These are phyloP conservation scores for Lodderomyces elongisporus DNA, from an alignment of 1,139 yeast genomes.

Conservation along the genomic window DNA sequence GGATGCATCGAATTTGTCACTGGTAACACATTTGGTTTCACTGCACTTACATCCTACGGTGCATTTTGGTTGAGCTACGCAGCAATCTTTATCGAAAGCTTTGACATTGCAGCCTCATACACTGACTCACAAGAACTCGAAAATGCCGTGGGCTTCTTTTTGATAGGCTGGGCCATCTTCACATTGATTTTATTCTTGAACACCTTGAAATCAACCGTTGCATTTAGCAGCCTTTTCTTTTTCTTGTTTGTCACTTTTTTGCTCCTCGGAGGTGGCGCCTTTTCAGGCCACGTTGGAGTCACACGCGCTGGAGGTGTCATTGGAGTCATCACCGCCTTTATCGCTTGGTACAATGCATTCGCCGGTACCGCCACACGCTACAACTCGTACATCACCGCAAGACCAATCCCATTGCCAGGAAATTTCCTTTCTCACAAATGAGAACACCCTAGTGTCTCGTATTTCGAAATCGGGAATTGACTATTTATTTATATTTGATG, in stretches of 20 bases:
- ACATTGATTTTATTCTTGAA: slow-evolving; percentile 53
- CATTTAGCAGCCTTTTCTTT: slow-evolving; percentile 51
- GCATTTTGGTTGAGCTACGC: slow-evolving; percentile 61
- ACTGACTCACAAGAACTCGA: slow-evolving; percentile 36
- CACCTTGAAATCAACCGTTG: slow-evolving; percentile 62
- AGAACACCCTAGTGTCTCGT: too few relatives aligned
- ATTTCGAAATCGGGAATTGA: too few relatives aligned
- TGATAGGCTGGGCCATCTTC: slow-evolving; percentile 64
- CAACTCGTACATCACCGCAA: slow-evolving; percentile 28
- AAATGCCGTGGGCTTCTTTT: slow-evolving; percentile 55
- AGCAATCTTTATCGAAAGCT: slow-evolving; percentile 52
- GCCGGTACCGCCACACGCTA: slow-evolving; percentile 26
- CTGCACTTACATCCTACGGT: slow-evolving; percentile 40
- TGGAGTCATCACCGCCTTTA: slow-evolving; percentile 54
- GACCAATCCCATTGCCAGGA: slow-evolving; percentile 31
- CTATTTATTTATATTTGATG: too few relatives aligned
- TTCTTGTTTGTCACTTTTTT: slow-evolving; percentile 52
- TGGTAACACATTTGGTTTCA: slow-evolving; percentile 39
- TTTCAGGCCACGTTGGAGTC: slow-evolving; percentile 41
- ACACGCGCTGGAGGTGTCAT: slow-evolving; percentile 69
- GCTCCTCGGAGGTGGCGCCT: slow-evolving; percentile 52
- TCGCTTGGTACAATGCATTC: slow-evolving; percentile 55
- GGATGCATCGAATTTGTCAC: slow-evolving; percentile 49
- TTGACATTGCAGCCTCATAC: slow-evolving; percentile 53
- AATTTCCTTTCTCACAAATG: slow-evolving; percentile 7